Percentiles rank a stretch among this genome's conserved stretches.
Conservation (phyloP, 805 yeast species). For the Spathaspora sp. region DNA sequence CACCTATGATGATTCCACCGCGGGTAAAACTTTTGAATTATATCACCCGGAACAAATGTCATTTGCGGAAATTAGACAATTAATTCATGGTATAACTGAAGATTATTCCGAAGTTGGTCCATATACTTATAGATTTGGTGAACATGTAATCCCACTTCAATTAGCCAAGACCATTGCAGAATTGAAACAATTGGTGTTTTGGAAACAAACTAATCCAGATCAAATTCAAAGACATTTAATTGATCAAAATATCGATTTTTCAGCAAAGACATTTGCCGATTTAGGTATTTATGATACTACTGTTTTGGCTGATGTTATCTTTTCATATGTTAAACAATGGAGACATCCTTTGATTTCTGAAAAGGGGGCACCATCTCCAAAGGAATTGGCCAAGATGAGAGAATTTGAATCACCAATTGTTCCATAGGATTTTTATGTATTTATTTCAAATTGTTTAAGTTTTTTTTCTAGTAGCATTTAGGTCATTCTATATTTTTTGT, state of each 20-base stretch:
- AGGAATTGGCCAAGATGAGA: constrained; percentile 40
- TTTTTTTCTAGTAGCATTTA: not conserved
- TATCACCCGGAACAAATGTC: constrained; percentile 67
- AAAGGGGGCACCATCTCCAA: constrained; percentile 39
- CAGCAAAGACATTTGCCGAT: constrained; percentile 63
- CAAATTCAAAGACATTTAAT: constrained; percentile 69
- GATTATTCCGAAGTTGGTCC: constrained; percentile 44
- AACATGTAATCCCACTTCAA: constrained; percentile 41
- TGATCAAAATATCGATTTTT: constrained; percentile 59
- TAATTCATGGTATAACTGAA: constrained; percentile 63
- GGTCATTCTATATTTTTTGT: no score
- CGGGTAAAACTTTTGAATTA: constrained; percentile 72
- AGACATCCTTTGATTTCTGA: constrained; percentile 48
- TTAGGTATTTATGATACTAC: constrained; percentile 54
- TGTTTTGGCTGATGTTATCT: constrained; percentile 41
- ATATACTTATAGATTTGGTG: constrained; percentile 39
- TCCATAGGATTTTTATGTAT: not conserved
- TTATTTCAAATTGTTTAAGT: not conserved
- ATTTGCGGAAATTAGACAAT: constrained; percentile 60
- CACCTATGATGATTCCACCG: constrained; percentile 77
- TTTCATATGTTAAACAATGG: constrained; percentile 46
- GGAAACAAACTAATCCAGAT: constrained; percentile 61
- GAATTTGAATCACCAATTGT: constrained; percentile 24
- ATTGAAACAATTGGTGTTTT: constrained; percentile 38
- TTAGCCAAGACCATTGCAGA: constrained; percentile 45